A percentile compares a stretch with the other conserved stretches of the same genome.
Conservation (phyloP, 108 stramenopile genomes). For the Licmophora abbreviata region DNA sequence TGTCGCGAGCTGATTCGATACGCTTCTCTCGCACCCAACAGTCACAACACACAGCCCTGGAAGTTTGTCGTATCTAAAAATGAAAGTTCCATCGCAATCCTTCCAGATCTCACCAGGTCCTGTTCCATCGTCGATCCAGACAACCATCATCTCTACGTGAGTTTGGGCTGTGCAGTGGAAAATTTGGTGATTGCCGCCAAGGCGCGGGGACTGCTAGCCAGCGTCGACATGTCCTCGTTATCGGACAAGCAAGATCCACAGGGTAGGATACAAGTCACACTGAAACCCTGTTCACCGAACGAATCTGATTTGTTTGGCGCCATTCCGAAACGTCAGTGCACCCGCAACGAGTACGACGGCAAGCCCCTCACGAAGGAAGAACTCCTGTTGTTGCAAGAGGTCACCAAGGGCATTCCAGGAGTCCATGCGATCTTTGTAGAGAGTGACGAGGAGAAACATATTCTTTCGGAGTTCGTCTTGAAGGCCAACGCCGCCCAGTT, state of each 20-base stretch:
- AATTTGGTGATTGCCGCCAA: background rate
- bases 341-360: background rate
- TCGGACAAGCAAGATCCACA: too few species aligned
- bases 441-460: background rate
- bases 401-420: too few species aligned
- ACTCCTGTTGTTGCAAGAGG: background rate
- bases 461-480: background rate
- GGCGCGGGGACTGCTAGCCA: background rate
- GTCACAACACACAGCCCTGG: slow-evolving; percentile 2
- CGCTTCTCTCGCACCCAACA: background rate
- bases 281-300: background rate
- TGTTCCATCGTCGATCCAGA: slow-evolving; percentile 1
- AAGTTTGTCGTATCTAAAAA: background rate
- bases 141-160: background rate
- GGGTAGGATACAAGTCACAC: background rate
- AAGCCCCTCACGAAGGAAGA: background rate
- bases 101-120: background rate
- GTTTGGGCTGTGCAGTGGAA: slow-evolving; percentile 1
- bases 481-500: background rate
- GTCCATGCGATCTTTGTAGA: background rate
- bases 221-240: background rate
- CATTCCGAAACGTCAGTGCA: background rate
- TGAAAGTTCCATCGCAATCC: background rate
- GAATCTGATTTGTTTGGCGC: background rate
- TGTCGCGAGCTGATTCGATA: background rate